Percentiles rank a stretch among this genome's conserved stretches.
Conservation (phyloP, 495 filamentous ascomycete genomes). For the Trichoderma erinaceum region DNA sequence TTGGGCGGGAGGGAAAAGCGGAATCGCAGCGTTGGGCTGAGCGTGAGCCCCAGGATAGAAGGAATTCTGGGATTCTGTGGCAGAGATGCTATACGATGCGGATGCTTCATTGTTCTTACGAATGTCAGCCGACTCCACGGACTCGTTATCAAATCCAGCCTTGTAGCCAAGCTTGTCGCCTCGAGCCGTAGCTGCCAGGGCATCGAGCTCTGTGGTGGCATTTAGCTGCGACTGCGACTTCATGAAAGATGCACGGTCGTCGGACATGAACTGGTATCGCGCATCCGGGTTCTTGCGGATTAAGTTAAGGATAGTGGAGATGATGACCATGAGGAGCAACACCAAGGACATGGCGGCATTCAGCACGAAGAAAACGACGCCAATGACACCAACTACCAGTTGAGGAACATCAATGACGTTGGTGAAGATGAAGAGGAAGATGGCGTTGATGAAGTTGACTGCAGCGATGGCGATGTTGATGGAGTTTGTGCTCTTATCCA, state of each 20-base stretch:
- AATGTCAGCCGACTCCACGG: slow-evolving; percentile 42
- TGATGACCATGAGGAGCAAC: slow-evolving; percentile 78
- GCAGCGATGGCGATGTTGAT: slow-evolving; percentile 92
- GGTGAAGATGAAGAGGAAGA: slow-evolving; percentile 82
- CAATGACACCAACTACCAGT: slow-evolving; percentile 87
- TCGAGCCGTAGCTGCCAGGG: slow-evolving; percentile 84
- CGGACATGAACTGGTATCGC: slow-evolving; percentile 93
- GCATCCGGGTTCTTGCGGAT: slow-evolving; percentile 93
- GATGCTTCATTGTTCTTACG: slow-evolving; percentile 33
- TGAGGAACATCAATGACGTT: slow-evolving; percentile 76
- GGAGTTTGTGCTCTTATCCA: slow-evolving; percentile 98
- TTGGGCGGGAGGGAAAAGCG: slow-evolving; percentile 52
- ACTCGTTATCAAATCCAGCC: slow-evolving; percentile 56
- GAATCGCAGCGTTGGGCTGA: slow-evolving; percentile 58
- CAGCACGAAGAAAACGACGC: slow-evolving; percentile 86
- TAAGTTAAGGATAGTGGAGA: slow-evolving; percentile 76
- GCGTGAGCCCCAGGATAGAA: slow-evolving; percentile 35
- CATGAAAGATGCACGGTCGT: slow-evolving; percentile 96
- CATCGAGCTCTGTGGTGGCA: slow-evolving; percentile 75
- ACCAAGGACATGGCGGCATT: slow-evolving; percentile 85
- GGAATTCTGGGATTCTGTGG: slow-evolving; percentile 18
- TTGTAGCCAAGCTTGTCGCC: slow-evolving; percentile 71
- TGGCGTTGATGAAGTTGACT: slow-evolving; percentile 84
- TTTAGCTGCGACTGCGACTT: slow-evolving; percentile 90
- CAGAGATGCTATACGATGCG: slow-evolving; percentile 22